Base-by-base conservation (phyloP, 208 protist genomes). In the Balamuthia mandrillaris region DNA sequence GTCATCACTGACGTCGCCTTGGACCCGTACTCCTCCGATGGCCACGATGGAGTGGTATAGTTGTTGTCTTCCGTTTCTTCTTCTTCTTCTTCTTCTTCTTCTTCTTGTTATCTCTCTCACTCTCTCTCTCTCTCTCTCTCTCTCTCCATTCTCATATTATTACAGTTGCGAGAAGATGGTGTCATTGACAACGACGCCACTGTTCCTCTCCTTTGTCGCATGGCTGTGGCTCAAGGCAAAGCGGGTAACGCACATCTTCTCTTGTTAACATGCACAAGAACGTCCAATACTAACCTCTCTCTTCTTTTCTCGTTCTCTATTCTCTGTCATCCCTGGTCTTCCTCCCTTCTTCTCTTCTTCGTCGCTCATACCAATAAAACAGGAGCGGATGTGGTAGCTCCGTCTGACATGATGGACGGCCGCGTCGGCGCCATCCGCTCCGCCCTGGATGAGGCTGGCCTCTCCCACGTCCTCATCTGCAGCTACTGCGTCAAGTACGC, bases 331-430 rank as follows among this genome's bases (percentile, higher is more conserved):
- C n/a, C n/a, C n/a, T n/a, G n/a, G n/a, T n/a, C n/a, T n/a, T n/a
- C n/a, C n/a, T n/a, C n/a, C n/a, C n/a, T n/a, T n/a, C n/a, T 24
- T 86, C 6, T 65, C 7, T 18, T 54, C 72, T 1, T 42, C 42
- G 33, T 45, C 21, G 21, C 27, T 41, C 44, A 61, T n/a, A 45
- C 33, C n/a, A 12, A n/a, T 16, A 18, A 86, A 18, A 56, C 35
- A 81, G 91, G 88, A n/a, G 66, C 75, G 27, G 88, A 95, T 49
- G 78, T 96, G 39, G 89, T 97, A 45, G 95, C 95, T 10, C 95
- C 95, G 41, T 95, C 92, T 16, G 95, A 97, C 90, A 97, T 97
- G 95, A 95, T 96, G 93, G 95, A 96, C 82, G 94, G 95, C 2
- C 66, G 95, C 4, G 87, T 96, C n/a, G 83, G 27, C n/a, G 89